Base-by-base conservation (phyloP, 1,284 basidiomycete genomes). In the Xerocomus nothofagi region DNA sequence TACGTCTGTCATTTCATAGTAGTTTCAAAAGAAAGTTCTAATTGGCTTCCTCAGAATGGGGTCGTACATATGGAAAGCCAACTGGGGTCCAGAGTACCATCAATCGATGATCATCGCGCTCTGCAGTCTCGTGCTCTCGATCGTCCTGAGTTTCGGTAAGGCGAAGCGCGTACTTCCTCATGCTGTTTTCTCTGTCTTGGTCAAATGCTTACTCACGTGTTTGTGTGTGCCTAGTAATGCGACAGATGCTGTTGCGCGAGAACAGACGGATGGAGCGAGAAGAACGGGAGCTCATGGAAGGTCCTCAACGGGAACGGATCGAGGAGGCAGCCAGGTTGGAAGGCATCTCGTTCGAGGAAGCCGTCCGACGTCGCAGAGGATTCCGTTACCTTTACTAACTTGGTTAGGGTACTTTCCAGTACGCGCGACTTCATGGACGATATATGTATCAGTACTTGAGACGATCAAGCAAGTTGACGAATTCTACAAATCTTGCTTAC, bases 21-120 rank as follows among this genome's bases (percentile, higher is more conserved):
- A 12, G 6, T 15, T 9, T 20, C 14, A 2, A 12, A 23, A 12
- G 10, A 20, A 8, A 7, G 20, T 33, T 12, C 30, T 53, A 7
- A 56, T 10, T 3, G 9, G 7, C n/a, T 15, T 21, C 2, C 8
- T 21, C 30, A 77, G 76, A 12, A 74, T 77, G 45, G 78, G 78
- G 2, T 78, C 78, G 0, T 81, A 76, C 56, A 72, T 73, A 2
- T 81, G 79, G 79, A 76, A 75, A 55, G 57, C 74, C 1, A 56
- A 58, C 15, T 81, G 79, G 77, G 69, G 74, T 7, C 78, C 79
- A 1, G 49, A 65, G 34, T 82, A 81, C 54, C 77, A 75, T 39
- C 76, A 71, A 33, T 78, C 77, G 0, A 75, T 80, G 75, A 65
- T 67, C 15, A 75, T 81, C 44, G 74, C 73, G 2, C 59, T 81